Percentiles rank a stretch among this genome's conserved stretches.
Conservation (phyloP, 148 eudicot species). For the Polygonum aviculare region DNA sequence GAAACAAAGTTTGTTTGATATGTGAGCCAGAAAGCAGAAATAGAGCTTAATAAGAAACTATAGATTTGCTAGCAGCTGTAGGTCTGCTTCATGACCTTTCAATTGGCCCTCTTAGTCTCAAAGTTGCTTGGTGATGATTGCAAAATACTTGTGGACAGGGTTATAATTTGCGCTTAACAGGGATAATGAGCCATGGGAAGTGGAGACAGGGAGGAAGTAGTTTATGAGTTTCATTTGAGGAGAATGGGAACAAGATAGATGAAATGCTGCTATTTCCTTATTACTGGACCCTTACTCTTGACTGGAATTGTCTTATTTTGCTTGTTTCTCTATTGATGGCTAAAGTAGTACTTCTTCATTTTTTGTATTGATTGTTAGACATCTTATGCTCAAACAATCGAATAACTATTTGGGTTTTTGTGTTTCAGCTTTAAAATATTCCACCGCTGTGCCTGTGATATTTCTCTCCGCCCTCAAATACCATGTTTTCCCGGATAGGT, state of each 20-base stretch:
- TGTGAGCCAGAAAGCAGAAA: background rate
- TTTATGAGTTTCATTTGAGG: no score
- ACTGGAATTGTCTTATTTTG: background rate
- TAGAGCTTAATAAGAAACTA: background rate
- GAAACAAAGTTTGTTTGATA: background rate
- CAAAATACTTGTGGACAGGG: background rate
- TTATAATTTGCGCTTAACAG: no score
- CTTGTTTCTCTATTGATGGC: background rate
- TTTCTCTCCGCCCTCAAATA: conserved; percentile 96
- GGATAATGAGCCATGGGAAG: no score
- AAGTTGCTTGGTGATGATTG: background rate
- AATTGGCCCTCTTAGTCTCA: background rate
- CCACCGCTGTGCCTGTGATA: conserved; percentile 95
- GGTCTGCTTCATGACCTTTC: background rate
- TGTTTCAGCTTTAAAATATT: conserved; percentile 87
- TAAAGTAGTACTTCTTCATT: background rate
- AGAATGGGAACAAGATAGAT: no score
- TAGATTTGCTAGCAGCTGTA: background rate
- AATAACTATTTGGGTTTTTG: conserved; percentile 13
- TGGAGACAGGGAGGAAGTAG: no score
- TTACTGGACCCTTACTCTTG: background rate
- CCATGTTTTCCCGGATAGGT: conserved; percentile 79
- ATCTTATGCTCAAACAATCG: background rate
- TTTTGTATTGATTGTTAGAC: background rate
- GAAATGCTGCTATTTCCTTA: background rate